A percentile compares a stretch with the other conserved stretches of the same genome.
phyloP scores from a whole-genome alignment of 352 stramenopile species.

The Phytophthora macrochlamydospora region DNA sequence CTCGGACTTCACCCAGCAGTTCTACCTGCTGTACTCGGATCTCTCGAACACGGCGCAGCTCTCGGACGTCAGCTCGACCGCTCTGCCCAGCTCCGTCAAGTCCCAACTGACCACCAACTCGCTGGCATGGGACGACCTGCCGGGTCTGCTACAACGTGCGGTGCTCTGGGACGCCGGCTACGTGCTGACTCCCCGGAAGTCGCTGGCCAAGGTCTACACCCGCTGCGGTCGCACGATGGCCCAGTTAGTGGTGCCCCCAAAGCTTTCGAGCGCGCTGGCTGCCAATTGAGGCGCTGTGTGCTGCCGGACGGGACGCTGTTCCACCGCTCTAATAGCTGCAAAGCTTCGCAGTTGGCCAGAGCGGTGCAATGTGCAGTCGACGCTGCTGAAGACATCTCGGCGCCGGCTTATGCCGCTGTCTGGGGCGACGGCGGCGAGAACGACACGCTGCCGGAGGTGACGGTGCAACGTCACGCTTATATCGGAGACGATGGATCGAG shows the following conservation, averaged over 20 bases:
- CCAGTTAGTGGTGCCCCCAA: conserved; percentile 66
- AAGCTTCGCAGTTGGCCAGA: conserved; percentile 41
- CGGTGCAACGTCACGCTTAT: conserved; percentile 60
- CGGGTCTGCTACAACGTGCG: conserved; percentile 62
- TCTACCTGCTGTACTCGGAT: conserved; percentile 50
- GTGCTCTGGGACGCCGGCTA: conserved; percentile 77
- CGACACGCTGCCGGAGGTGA: conserved; percentile 55
- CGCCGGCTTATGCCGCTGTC: conserved; percentile 45
- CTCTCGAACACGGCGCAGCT: conserved; percentile 40
- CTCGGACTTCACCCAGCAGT: conserved; percentile 78
- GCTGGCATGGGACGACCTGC: conserved; percentile 55
- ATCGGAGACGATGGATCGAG: conserved; percentile 14
- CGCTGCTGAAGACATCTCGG: conserved; percentile 30
- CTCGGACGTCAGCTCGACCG: conserved; percentile 15
- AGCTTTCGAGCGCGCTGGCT: conserved; percentile 59
- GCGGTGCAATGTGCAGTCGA: conserved; percentile 66
- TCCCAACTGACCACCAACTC: conserved; percentile 35
- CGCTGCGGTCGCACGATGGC: conserved; percentile 70
- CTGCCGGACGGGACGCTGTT: conserved; percentile 34
- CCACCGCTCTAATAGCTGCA: conserved; percentile 50
- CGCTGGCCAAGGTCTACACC: conserved; percentile 59
- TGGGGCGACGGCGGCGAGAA: conserved; percentile 66
- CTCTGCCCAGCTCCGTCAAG: conserved; percentile 38
- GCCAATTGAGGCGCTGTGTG: conserved; percentile 29
- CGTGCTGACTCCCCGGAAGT: conserved; percentile 39